These are phyloP conservation scores for Pinus taeda DNA, from an alignment of 75 land plant species.

Conservation along the genomic window DNA sequence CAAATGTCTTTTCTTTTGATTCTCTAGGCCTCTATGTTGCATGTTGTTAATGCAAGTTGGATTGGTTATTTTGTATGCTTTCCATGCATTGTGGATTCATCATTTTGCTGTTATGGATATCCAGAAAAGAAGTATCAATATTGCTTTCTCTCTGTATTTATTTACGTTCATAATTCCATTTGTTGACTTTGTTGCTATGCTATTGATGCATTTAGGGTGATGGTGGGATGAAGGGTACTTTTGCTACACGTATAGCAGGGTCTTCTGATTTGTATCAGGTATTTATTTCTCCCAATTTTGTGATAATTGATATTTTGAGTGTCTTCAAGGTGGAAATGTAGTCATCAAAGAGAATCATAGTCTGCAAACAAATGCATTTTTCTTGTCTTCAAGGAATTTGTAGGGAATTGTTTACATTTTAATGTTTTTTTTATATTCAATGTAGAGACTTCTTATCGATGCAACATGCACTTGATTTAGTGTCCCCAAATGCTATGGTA, in stretches of 20 bases:
- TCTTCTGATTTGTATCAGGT: conserved; percentile 92
- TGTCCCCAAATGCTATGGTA: neutral
- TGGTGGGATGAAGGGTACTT: conserved; percentile 71
- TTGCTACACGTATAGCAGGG: conserved; percentile 93
- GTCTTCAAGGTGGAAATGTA: neutral
- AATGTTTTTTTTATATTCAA: neutral
- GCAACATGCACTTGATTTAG: neutral
- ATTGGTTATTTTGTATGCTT: neutral
- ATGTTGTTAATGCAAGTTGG: neutral
- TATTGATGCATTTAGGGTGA: conserved; percentile 58
- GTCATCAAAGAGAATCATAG: neutral
- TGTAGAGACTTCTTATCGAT: neutral
- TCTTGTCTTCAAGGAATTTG: neutral
- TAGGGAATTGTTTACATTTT: neutral
- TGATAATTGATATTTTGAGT: neutral
- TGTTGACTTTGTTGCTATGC: neutral
- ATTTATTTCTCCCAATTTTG: neutral
- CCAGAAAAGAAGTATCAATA: neutral
- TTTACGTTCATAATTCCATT: neutral
- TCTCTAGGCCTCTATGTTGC: neutral
- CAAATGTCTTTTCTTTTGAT: neutral
- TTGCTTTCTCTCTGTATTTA: neutral
- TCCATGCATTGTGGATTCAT: neutral
- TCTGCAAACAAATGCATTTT: conserved; percentile 3
- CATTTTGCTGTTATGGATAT: neutral